phyloP scores from a whole-genome alignment of 805 yeast genomes.

The Candida railenensis region DNA sequence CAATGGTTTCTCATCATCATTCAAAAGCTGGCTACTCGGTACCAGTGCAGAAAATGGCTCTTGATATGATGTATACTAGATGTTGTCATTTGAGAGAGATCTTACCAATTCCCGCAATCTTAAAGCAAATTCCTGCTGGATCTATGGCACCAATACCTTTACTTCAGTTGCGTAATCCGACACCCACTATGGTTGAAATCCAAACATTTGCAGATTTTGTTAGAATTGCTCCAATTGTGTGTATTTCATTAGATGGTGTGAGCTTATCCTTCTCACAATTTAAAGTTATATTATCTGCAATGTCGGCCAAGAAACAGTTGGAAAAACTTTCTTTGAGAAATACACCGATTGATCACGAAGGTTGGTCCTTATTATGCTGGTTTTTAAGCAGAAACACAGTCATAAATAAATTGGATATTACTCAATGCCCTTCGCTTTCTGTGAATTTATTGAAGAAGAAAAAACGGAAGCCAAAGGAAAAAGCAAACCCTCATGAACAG shows the following conservation, averaged over 20 bases:
- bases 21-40: constrained; percentile 21
- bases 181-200: constrained; percentile 85
- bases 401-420: constrained; percentile 61
- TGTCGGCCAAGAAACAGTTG: constrained; percentile 62
- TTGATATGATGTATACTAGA: constrained; percentile 81
- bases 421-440: constrained; percentile 58
- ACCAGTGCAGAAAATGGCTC: constrained; percentile 45
- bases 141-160: constrained; percentile 72
- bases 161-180: constrained; percentile 77
- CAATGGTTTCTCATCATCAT: constrained; percentile 20
- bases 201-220: constrained; percentile 86
- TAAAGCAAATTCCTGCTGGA: constrained; percentile 70
- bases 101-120: constrained; percentile 85
- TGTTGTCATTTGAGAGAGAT: constrained; percentile 93
- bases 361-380: constrained; percentile 80
- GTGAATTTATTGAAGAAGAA: constrained; percentile 44
- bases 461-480: constrained; percentile 18
- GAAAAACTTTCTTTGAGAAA: constrained; percentile 77
- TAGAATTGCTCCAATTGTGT: constrained; percentile 77
- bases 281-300: constrained; percentile 65
- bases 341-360: constrained; percentile 65
- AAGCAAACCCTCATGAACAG: constrained; percentile 19
- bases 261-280: constrained; percentile 74
- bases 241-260: constrained; percentile 78
- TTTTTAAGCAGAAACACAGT: constrained; percentile 64